Evolutionary conservation across 257 asterid genomes (phyloP), one percentile per base, ranked within the genome.

Genomic region (Gardenia jasminoides): DNA sequence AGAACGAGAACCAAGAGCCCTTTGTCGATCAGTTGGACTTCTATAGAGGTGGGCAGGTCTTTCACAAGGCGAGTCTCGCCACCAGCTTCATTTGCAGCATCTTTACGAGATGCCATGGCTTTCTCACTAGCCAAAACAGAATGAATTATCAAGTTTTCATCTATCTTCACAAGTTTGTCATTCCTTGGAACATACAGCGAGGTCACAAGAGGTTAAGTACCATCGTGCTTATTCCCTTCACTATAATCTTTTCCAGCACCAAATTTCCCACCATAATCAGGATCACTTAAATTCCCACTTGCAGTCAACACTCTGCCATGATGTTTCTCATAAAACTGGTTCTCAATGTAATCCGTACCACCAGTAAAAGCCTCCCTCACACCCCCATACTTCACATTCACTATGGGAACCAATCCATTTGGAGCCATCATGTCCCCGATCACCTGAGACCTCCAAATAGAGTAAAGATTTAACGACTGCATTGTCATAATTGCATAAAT

Each of bases 341-440:
- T 87, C 24, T 79, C 83, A 46, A 67, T 46, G 70, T 85, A 83
- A 80, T 78, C 83, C 17, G 82, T 81, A 74, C 89, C 89, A 70
- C 92, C 88, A 3, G 80, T 70, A 39, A 93, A 83, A 22, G 92
- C 76, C 76, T 92, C 94, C 71, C 84, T 86, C 76, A 87, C 69
- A 76, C 92, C 94, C 41, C 97, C 97, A 80, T 89, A 91, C 80
- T 88, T 88, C 76, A 88, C 92, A 80, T 93, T 93, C 75, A 95
- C 80, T 88, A 92, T 86, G 1, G 99, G 99, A 76, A 87, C 92
- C 86, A 95, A 89, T 78, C 98, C 92, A 41, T 97, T 97, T 79
- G 8, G 83, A 79, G 47, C 81, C 85, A 69, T 81, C 84, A 41
- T 81, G 84, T 3, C 80, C 80, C 50, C 36, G 83, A 73, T 85